Percentiles rank a stretch among this genome's conserved stretches.
Evolutionary conservation across 2,329 filamentous ascomycete genomes (phyloP).

Genomic region (Talaromyces sp.): DNA sequence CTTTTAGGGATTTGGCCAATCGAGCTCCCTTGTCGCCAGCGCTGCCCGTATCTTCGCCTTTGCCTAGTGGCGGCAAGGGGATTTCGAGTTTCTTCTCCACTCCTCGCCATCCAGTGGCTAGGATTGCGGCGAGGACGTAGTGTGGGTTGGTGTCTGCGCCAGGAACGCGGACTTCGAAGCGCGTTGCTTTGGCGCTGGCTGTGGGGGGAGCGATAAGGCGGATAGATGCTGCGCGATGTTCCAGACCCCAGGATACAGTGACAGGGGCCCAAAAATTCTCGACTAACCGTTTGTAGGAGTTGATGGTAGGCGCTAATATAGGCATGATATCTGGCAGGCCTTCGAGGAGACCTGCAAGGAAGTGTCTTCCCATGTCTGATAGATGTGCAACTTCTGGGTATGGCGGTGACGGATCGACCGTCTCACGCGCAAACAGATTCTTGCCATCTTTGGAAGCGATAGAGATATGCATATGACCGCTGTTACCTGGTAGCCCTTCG

Average conservation of each 20-base stretch:
- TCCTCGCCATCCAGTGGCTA: constrained; percentile 86
- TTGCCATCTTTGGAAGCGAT: constrained; percentile 75
- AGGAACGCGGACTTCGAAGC: constrained; percentile 88
- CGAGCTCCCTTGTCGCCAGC: constrained; percentile 68
- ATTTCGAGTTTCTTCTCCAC: constrained; percentile 90
- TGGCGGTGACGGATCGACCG: constrained; percentile 66
- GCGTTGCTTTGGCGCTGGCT: constrained; percentile 76
- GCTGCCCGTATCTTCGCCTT: constrained; percentile 78
- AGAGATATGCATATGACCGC: constrained; percentile 92
- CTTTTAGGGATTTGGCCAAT: constrained; percentile 79
- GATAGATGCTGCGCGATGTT: constrained; percentile 90
- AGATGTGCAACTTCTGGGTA: constrained; percentile 76
- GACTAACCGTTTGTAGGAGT: constrained; percentile 96
- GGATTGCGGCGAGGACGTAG: constrained; percentile 79
- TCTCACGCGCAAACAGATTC: constrained; percentile 77
- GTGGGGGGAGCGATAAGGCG: constrained; percentile 87
- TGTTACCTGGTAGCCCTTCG: constrained; percentile 87
- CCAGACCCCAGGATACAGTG: constrained; percentile 93
- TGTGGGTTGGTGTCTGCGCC: constrained; percentile 93
- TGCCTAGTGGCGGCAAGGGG: constrained; percentile 75
- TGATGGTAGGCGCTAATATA: constrained; percentile 87
- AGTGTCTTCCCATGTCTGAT: constrained; percentile 86
- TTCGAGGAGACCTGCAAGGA: constrained; percentile 84
- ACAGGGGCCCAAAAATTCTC: constrained; percentile 99
- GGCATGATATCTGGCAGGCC: constrained; percentile 96